Evolutionary conservation across 306 rosid species (phyloP), one percentile per base, ranked within the genome.

Genomic region (Castanea mollissima): DNA sequence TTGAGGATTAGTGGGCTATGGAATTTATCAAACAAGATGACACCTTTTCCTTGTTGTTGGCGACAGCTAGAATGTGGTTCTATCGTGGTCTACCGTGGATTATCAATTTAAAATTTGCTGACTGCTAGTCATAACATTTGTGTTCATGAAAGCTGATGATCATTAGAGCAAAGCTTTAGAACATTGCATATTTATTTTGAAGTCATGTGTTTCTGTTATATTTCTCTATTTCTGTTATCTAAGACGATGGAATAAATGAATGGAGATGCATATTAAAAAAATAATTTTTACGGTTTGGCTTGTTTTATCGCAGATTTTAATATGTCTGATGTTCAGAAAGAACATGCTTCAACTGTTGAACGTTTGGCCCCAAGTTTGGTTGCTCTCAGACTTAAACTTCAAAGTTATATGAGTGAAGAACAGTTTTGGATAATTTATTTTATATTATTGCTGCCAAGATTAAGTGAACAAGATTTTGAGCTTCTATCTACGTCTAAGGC

Each of bases 381-480:
- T 46, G 78, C 85, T 74, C 92, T 91, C 7, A 84, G 96, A 86
- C 75, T 62, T 76, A 82, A 74, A 44, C 88, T 93, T 76, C 86
- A 91, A 85, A 78, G 85, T 83, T 86, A 83, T 83, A 90, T 93
- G 97, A 84, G 84, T 25, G 91, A 89, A 84, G 93, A 80, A 75
- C 81, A 74, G 52, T 95, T 95, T 88, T 95, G 99, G 99, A 89
- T 90, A 89, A 87, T 95, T 78, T 95, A 95, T 74, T 95, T 93
- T 80, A 69, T 91, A 81, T 44, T 95, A 85, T 74, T 95, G 86
- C 88, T 95, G 74, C 96, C 97, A 21, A 90, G 94, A 84, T 79
- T 93, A 44, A 75, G 88, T 55, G 88, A 84, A 78, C 82, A 62
- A 58, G 99, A 90, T 84, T 88, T 78, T 70, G 94, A 87, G 85